A percentile compares a stretch with the other conserved stretches of the same genome.
phyloP scores from a whole-genome alignment of 176 grass and related monocot species.

The Raddia guianensis region DNA sequence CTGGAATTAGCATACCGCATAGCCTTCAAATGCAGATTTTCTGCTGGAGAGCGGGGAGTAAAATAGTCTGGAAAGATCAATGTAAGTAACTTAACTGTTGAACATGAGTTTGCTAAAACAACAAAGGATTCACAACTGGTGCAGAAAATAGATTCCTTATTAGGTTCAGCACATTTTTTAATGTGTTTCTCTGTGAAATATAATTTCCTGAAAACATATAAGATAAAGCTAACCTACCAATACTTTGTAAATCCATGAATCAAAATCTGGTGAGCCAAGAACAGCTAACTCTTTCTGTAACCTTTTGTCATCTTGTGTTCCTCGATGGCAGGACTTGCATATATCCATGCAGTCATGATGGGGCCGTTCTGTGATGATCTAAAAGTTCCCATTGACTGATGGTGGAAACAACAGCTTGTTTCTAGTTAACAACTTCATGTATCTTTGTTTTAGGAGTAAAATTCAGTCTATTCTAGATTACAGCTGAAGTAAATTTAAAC shows the following conservation, averaged over 20 bases:
- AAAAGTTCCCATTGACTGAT: not conserved
- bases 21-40: not conserved
- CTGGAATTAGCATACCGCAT: not conserved
- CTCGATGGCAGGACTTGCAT: not conserved
- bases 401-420: not conserved
- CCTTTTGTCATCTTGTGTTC: not conserved
- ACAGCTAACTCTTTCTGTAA: not conserved
- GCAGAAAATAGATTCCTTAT: not conserved
- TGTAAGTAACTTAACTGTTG: not conserved
- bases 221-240: not conserved
- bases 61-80: not conserved
- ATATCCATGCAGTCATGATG: constrained; percentile 37
- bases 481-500: constrained; percentile 23
- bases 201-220: not conserved
- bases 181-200: not conserved
- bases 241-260: not conserved
- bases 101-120: not conserved
- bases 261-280: not conserved
- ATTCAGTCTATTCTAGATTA: constrained; percentile 8
- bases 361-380: constrained; percentile 21
- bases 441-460: not conserved
- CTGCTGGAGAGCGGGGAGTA: not conserved
- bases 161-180: not conserved
- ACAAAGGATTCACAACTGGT: not conserved
- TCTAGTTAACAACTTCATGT: not conserved